Conservation (phyloP, 371 early-diverging fungal genomes). For the Quaeritorhiza haematococci region DNA sequence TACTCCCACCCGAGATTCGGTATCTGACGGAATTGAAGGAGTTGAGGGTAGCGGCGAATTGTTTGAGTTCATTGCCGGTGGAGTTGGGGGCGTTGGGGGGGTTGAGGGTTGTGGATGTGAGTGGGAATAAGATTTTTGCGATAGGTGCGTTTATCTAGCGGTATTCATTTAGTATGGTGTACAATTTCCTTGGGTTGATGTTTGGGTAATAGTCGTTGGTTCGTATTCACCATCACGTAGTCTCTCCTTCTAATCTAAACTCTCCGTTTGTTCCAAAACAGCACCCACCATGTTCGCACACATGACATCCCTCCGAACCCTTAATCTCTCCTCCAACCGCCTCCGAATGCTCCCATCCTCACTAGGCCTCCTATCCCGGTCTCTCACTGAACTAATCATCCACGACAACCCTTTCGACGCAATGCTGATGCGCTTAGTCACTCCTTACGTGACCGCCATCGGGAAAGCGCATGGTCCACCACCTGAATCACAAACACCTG, state of each 20-base stretch:
- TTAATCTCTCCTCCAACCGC: conserved; percentile 56
- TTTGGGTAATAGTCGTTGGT: neutral
- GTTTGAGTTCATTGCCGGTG: neutral
- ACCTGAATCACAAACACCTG: no score
- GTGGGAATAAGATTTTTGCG: neutral
- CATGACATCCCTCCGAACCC: conserved; percentile 29
- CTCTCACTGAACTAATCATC: no score
- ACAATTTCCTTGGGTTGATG: neutral
- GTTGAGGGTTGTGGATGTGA: neutral
- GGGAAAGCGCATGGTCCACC: no score
- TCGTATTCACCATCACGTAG: neutral
- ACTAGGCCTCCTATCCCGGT: conserved; percentile 29
- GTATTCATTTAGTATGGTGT: neutral
- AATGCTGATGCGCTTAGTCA: no score
- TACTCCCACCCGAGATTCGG: neutral
- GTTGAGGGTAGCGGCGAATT: neutral
- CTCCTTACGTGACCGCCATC: no score
- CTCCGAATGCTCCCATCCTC: conserved; percentile 33
- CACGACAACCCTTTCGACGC: no score
- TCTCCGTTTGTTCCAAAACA: neutral
- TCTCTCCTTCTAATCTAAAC: neutral
- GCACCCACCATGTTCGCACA: neutral
- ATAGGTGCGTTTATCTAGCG: neutral
- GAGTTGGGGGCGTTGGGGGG: neutral
- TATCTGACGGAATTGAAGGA: neutral